Evolutionary conservation across 257 asterid species (phyloP), one percentile per base, ranked within the genome.

Genomic region (Petrea volubilis): DNA sequence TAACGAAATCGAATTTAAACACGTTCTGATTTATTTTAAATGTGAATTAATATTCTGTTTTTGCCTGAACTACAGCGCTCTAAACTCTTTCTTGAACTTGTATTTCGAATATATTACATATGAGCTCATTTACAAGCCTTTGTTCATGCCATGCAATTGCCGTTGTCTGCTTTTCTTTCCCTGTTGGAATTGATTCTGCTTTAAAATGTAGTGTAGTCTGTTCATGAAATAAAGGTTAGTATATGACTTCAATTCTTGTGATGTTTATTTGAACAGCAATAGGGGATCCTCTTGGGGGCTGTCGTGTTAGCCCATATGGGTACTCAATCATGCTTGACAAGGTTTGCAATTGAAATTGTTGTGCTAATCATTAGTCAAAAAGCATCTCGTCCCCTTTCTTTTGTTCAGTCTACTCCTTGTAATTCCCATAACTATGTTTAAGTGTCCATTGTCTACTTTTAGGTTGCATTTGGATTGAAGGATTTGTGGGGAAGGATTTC

Each of bases 251-350:
- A 38, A 31, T 70, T 44, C 70, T 64, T 68, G 15, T 79, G 64
- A 53, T 38, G 8, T 49, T 69, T 46, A 47, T 70, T 50, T 78
- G 78, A 67, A 83, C 91, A 92, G 99, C 99, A 68, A 58, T 84
- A 29, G 87, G 87, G 38, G 99, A 92, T 83, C 98, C 98, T 73
- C 94, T 95, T 33, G 99, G 98, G 52, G 96, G 96, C 56, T 95
- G 99, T 72, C 50, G 90, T 71, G 85, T 95, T 76, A 91, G 83
- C 76, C 99, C 99, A 23, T 75, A 80, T 61, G 99, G 98, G 27
- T 92, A 86, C 88, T 82, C 98, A 40, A 64, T 88, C 68, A 80
- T 95, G 98, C 88, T 95, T 77, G 75, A 81, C 79, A 90, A 91
- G 98, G 99, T 91, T 67, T 60, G 88, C 33, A 62, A 66, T 70